phyloP scores from a whole-genome alignment of 495 filamentous ascomycete genomes.

The Penicillium arizonense region DNA sequence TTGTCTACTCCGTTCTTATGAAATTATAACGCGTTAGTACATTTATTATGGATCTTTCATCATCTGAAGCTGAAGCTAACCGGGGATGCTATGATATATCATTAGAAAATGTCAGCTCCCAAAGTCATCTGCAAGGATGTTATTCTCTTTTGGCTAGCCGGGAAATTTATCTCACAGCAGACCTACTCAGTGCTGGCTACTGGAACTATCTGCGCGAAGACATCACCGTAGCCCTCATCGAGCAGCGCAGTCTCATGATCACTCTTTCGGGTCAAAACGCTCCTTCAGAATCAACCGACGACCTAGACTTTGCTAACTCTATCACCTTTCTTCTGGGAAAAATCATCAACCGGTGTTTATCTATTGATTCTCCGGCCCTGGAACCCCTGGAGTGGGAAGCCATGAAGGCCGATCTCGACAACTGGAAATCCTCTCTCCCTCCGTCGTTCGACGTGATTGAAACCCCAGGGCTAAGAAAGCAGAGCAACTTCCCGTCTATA shows the following conservation, averaged over 20 bases:
- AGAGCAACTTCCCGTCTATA: conserved; percentile 15
- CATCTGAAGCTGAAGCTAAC: neutral
- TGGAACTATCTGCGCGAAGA: conserved; percentile 43
- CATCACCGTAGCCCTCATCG: conserved; percentile 35
- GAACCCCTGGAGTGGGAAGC: conserved; percentile 3
- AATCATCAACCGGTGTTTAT: conserved; percentile 30
- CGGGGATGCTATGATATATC: neutral
- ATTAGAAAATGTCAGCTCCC: conserved; percentile 17
- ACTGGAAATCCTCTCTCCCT: conserved; percentile 17
- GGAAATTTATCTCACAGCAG: conserved; percentile 12
- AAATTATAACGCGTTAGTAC: conserved; percentile 30
- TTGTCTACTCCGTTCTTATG: conserved; percentile 37
- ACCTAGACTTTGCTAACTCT: conserved; percentile 29
- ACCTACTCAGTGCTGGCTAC: conserved; percentile 29
- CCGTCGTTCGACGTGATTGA: conserved; percentile 12
- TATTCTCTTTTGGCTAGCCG: conserved; percentile 23
- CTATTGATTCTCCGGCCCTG: neutral
- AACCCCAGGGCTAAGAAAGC: neutral
- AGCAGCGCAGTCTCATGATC: conserved; percentile 30
- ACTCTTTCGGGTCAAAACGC: conserved; percentile 19
- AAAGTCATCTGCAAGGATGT: conserved; percentile 27
- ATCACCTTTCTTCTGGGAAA: conserved; percentile 30
- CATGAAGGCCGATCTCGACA: conserved; percentile 13
- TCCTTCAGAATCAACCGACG: conserved; percentile 6
- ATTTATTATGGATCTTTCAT: too few species aligned